These are phyloP conservation scores for Cladosporium oxysporum DNA, from an alignment of 2,329 filamentous ascomycete species.

Conservation along the genomic window DNA sequence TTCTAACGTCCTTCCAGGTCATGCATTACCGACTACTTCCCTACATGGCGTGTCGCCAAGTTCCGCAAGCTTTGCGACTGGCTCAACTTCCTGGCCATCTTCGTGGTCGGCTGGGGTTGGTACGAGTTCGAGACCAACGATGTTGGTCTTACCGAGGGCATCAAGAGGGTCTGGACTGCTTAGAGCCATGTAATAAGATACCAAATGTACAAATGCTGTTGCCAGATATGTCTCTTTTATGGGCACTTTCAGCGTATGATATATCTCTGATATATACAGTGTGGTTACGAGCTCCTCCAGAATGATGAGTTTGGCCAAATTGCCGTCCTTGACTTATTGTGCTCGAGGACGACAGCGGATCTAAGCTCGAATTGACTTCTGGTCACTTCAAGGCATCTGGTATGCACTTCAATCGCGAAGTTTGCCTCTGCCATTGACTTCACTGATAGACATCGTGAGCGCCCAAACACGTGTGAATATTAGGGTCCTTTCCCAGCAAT, in stretches of 20 bases:
- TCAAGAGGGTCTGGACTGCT: slow-evolving; percentile 88
- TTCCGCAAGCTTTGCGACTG: slow-evolving; percentile 70
- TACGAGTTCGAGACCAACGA: slow-evolving; percentile 99
- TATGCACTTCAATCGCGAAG: background rate
- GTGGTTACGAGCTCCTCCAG: background rate
- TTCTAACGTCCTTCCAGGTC: slow-evolving; percentile 46
- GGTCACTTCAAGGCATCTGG: background rate
- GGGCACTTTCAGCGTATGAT: background rate
- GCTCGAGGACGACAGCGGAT: background rate
- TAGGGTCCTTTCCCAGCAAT: background rate
- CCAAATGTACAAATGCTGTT: slow-evolving; percentile 16
- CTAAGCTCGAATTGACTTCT: background rate
- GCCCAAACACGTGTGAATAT: background rate
- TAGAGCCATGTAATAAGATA: slow-evolving; percentile 39
- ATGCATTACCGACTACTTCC: slow-evolving; percentile 89
- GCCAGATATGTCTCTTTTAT: background rate
- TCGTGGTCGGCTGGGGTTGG: slow-evolving; percentile 80
- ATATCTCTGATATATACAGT: background rate
- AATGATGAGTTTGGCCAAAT: background rate
- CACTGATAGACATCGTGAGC: background rate
- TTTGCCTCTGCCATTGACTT: background rate
- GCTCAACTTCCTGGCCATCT: slow-evolving; percentile 75
- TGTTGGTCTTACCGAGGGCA: slow-evolving; percentile 85
- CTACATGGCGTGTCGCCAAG: slow-evolving; percentile 67
- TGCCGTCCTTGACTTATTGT: background rate